These are phyloP conservation scores for Talaromyces atroroseus DNA, from an alignment of 2,329 filamentous ascomycete species.

Conservation along the genomic window DNA sequence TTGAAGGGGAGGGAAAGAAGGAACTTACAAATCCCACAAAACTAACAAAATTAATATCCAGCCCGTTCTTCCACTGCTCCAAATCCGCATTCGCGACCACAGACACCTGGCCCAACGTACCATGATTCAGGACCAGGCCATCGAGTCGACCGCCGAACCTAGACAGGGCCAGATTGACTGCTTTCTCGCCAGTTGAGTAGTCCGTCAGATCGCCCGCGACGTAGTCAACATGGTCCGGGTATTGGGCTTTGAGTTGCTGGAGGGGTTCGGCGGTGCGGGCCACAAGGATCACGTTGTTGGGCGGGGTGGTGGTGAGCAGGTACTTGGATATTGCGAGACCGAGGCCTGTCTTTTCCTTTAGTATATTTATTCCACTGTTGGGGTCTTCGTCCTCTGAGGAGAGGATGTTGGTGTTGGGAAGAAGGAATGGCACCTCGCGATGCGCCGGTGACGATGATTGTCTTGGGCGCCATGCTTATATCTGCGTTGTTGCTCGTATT, in stretches of 20 bases:
- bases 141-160: slow-evolving; percentile 66
- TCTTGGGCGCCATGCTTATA: slow-evolving; percentile 50
- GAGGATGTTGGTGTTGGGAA: background rate
- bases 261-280: slow-evolving; percentile 53
- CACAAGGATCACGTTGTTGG: slow-evolving; percentile 54
- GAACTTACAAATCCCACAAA: slow-evolving; percentile 65
- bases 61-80: slow-evolving; percentile 69
- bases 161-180: slow-evolving; percentile 60
- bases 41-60: slow-evolving; percentile 84
- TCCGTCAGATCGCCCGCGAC: slow-evolving; percentile 55
- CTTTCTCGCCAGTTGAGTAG: slow-evolving; percentile 50
- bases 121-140: slow-evolving; percentile 83
- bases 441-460: slow-evolving; percentile 65
- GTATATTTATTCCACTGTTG: background rate
- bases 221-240: slow-evolving; percentile 51
- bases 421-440: slow-evolving; percentile 46
- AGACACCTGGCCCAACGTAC: slow-evolving; percentile 68
- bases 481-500: background rate
- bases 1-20: background rate
- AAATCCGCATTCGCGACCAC: slow-evolving; percentile 62
- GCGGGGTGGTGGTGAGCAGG: slow-evolving; percentile 47
- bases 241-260: slow-evolving; percentile 48
- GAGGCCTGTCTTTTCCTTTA: slow-evolving; percentile 45
- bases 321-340: slow-evolving; percentile 57
- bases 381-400: background rate